phyloP scores from a whole-genome alignment of 306 rosid species.

The Pyrus betulifolia region DNA sequence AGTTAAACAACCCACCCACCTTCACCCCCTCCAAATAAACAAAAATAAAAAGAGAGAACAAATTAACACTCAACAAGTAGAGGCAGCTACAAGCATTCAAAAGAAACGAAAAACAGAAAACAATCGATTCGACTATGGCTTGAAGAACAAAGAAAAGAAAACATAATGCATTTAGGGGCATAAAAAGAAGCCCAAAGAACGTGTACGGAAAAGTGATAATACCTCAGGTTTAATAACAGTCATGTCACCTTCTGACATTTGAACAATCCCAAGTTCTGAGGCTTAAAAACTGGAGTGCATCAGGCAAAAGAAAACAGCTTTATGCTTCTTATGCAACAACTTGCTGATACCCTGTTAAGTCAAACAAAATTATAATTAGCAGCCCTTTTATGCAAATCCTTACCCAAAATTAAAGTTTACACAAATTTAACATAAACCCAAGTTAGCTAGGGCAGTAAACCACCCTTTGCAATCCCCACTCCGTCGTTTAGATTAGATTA shows the following conservation, averaged over 20 bases:
- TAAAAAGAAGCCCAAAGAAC: neutral
- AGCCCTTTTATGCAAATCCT: neutral
- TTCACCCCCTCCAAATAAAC: neutral
- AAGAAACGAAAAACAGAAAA: neutral
- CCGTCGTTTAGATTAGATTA: too few relatives aligned
- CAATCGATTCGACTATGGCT: neutral
- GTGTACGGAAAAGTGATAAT: neutral
- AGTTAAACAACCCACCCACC: neutral
- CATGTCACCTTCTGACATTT: slow-evolving; percentile 8
- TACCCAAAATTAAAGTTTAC: neutral
- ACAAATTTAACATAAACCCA: neutral
- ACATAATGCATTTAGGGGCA: neutral
- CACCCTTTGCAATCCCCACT: too few relatives aligned
- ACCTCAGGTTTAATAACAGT: slow-evolving; percentile 17
- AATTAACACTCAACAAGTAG: neutral
- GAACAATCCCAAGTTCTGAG: neutral
- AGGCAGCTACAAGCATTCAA: neutral
- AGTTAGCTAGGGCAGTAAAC: too few relatives aligned
- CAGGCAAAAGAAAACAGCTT: neutral
- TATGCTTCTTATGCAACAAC: neutral
- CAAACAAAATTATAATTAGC: neutral
- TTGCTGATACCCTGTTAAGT: slow-evolving; percentile 1
- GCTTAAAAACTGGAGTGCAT: neutral
- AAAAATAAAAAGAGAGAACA: neutral
- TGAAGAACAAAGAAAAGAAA: neutral